These are phyloP conservation scores for Bryoerythrophyllum caledonicum DNA, from an alignment of 225 moss, liverwort and hornwort genomes.

Conservation along the genomic window DNA sequence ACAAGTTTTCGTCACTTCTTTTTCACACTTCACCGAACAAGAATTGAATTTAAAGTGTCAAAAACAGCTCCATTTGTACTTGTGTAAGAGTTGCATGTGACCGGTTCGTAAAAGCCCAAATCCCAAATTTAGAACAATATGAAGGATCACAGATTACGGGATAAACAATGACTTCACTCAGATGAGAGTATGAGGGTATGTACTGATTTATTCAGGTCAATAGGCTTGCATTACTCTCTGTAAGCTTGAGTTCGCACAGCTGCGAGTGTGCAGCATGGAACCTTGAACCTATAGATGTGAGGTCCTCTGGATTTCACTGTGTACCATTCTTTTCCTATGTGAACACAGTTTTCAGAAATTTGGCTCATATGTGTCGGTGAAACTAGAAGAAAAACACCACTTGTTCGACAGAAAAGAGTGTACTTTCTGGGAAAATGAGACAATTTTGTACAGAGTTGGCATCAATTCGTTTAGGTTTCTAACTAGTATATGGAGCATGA, in stretches of 20 bases:
- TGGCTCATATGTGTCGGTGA: neutral
- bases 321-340: constrained; percentile 9
- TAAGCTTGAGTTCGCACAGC: neutral
- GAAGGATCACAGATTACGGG: too few species aligned
- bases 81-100: too few species aligned
- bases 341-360: neutral
- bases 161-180: too few species aligned
- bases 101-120: too few species aligned
- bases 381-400: neutral
- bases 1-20: too few species aligned
- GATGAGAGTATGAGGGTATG: too few species aligned
- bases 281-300: neutral
- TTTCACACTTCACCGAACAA: too few species aligned
- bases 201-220: too few species aligned
- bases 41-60: too few species aligned
- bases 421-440: neutral
- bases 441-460: constrained; percentile 10
- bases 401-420: neutral
- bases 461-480: neutral
- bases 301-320: neutral
- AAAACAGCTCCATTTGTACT: too few species aligned
- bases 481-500: neutral
- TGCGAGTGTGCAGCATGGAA: neutral
- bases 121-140: too few species aligned
- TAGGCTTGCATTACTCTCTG: too few species aligned